Conservation (phyloP, 2,329 filamentous ascomycete genomes). For the Fusarium denticulatum region DNA sequence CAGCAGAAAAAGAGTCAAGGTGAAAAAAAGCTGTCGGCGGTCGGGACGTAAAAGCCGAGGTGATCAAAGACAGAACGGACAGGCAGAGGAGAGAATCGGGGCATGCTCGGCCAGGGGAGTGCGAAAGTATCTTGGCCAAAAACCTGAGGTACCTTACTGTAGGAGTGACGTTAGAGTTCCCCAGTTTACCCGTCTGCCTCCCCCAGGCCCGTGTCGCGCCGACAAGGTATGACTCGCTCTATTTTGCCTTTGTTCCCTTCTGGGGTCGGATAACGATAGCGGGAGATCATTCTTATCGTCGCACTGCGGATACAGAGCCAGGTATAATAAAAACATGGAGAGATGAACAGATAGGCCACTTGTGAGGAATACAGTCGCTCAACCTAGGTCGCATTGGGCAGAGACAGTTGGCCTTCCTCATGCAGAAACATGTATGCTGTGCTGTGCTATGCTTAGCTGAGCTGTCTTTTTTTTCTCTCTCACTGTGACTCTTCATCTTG, state of each 20-base stretch:
- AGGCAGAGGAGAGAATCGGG: slow-evolving; percentile 25
- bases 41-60: slow-evolving; percentile 40
- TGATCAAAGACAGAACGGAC: neutral
- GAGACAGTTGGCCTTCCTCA: slow-evolving; percentile 14
- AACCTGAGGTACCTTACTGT: neutral
- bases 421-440: neutral
- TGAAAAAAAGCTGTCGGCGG: slow-evolving; percentile 35
- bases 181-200: slow-evolving; percentile 32
- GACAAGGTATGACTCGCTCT: slow-evolving; percentile 35
- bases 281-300: slow-evolving; percentile 34
- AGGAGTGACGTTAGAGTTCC: slow-evolving; percentile 27
- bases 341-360: slow-evolving; percentile 5
- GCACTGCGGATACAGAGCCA: slow-evolving; percentile 3
- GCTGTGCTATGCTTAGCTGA: slow-evolving; percentile 15
- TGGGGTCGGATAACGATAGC: slow-evolving; percentile 30
- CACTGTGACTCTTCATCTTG: slow-evolving; percentile 30
- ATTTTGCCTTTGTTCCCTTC: slow-evolving; percentile 26
- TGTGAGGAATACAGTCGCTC: neutral
- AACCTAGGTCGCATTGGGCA: slow-evolving; percentile 2
- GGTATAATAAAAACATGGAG: neutral
- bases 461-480: slow-evolving; percentile 8
- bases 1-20: slow-evolving; percentile 15
- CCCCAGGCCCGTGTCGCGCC: slow-evolving; percentile 28
- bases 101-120: slow-evolving; percentile 19
- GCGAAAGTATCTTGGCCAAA: neutral